These are phyloP conservation scores for Craterostigma plantagineum DNA, from an alignment of 257 asterid genomes.

Conservation along the genomic window DNA sequence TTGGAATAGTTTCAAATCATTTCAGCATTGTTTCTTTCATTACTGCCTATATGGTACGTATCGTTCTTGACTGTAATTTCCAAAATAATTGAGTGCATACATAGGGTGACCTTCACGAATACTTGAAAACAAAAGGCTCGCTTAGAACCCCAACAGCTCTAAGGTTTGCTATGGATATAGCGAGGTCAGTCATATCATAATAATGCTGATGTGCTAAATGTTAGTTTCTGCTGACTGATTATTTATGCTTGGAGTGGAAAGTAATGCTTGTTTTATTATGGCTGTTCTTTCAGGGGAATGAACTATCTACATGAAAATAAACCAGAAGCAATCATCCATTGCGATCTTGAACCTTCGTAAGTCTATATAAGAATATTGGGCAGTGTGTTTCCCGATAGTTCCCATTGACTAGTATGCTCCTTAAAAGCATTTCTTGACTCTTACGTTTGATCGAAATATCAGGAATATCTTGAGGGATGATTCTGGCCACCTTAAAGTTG, in stretches of 20 bases:
- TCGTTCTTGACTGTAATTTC: no score
- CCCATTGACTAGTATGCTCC: no score
- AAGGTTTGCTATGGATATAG: conserved; percentile 89
- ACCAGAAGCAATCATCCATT: conserved; percentile 82
- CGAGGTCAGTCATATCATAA: conserved; percentile 36
- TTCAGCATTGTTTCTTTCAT: no score
- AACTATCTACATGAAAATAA: conserved; percentile 70
- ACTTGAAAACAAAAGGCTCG: conserved; percentile 46
- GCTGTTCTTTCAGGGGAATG: conserved; percentile 64
- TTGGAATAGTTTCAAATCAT: background rate
- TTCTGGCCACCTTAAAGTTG: conserved; percentile 65
- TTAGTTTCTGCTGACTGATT: no score
- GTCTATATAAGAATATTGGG: conserved; percentile 9
- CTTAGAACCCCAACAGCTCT: conserved; percentile 80
- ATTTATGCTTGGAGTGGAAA: no score
- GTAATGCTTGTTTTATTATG: conserved; percentile 6
- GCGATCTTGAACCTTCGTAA: conserved; percentile 96
- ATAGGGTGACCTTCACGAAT: conserved; percentile 79
- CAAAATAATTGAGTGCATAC: conserved; percentile 6
- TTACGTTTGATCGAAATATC: conserved; percentile 7
- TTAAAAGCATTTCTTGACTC: no score
- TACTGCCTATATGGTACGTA: no score
- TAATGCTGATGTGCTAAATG: background rate
- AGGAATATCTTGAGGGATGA: conserved; percentile 68
- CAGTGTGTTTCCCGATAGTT: background rate